Evolutionary conservation across 257 asterid genomes (phyloP), one percentile per base, ranked within the genome.

Genomic region (Catharanthus roseus): DNA sequence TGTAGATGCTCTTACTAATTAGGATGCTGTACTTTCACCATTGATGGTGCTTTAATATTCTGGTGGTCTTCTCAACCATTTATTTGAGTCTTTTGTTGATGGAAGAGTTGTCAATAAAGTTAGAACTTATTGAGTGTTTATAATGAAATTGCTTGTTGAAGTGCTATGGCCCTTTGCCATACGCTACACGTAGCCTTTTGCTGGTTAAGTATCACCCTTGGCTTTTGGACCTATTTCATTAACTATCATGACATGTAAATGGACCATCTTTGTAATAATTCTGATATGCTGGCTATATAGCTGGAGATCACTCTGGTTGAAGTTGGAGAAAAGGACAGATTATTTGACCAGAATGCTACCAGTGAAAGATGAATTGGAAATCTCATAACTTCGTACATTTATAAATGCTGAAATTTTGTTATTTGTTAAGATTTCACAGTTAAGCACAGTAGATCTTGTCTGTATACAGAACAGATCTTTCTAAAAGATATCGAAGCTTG

Each of bases 91-190:
- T n/a, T 11, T 7, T 60, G 31, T n/a, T 8, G 58, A 36, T 67
- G 33, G 49, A 58, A 0, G 10, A 24, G 34, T 58, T 36, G 29
- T n/a, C 33, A 47, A 58, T n/a, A 39, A 63, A 67, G 68, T 60
- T 75, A 50, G 47, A 55, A 75, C 54, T 66, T 41, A n/a, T 56
- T 68, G 41, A 45, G 31, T 24, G 15, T 49, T 49, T 36, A 54
- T 7, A 47, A 5, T 34, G 16, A 36, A 61, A 69, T 69, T 60
- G 64, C 65, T 50, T 23, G 23, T 33, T 44, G 19, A 74, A 74
- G 73, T 58, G 78, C 54, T 74, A 33, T 57, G 62, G 60, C 28
- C 29, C 58, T 65, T 56, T 21, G 33, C 62, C 26, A 45, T 51
- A 64, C 19, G 41, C 44, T 41, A 64, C 10, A 51, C 41, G 44